These are phyloP conservation scores for Citrus glauca DNA, from an alignment of 345 rosid genomes.

Conservation along the genomic window DNA sequence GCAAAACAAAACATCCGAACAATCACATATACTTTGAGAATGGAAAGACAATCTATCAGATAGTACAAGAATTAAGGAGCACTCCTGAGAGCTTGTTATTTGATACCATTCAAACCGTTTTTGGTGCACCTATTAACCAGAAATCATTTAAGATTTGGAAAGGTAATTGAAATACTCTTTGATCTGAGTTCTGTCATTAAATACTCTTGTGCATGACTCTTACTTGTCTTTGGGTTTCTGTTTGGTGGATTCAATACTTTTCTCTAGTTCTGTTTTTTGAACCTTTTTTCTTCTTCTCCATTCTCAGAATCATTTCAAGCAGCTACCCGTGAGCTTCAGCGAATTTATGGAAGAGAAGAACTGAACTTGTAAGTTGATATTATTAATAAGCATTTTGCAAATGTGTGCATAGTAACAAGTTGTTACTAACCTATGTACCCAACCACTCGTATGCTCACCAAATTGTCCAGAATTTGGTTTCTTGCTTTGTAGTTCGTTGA, in stretches of 20 bases:
- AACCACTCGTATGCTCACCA: not conserved
- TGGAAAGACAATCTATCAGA: conserved; percentile 92
- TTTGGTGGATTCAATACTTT: not conserved
- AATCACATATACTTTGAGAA: conserved; percentile 90
- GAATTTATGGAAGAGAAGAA: conserved; percentile 82
- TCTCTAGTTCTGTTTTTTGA: not conserved
- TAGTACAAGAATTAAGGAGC: conserved; percentile 85
- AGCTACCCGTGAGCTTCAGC: conserved; percentile 87
- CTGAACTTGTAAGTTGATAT: conserved; percentile 29
- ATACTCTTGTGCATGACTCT: not conserved
- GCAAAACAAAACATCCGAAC: conserved; percentile 95
- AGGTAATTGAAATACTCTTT: conserved; percentile 36
- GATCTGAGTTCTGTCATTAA: not conserved
- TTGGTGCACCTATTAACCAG: conserved; percentile 86
- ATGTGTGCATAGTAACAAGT: conserved; percentile 16
- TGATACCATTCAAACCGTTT: conserved; percentile 70
- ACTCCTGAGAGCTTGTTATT: conserved; percentile 70
- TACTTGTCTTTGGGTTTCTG: not conserved
- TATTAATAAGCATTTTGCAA: not conserved
- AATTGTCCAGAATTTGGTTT: not conserved
- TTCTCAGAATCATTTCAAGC: conserved; percentile 80
- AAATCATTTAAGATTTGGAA: conserved; percentile 92
- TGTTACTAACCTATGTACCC: not conserved
- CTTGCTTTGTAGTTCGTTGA: not conserved
- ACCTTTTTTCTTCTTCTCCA: not conserved